Evolutionary conservation across 352 stramenopile genomes (phyloP), one percentile per base, ranked within the genome.

Genomic region (Phytopythium ostracodes): DNA sequence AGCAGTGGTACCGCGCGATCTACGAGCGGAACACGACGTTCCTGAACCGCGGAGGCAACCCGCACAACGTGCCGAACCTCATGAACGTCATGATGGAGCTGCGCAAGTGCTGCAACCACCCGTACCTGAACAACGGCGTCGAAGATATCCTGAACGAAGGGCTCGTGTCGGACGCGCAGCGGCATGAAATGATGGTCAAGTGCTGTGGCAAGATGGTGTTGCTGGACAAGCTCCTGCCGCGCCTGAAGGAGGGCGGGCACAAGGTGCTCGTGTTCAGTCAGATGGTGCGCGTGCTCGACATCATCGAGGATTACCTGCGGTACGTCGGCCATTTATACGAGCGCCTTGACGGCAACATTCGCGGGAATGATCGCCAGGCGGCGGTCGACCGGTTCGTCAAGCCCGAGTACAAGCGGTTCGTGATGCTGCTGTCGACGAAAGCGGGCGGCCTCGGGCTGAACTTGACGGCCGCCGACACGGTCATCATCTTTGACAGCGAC

Each of bases 201-300:
- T 96, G 92, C 62, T 99, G 95, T 44, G 98, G 98, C n/a, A 99
- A 99, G 76, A 96, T 99, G 70, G 96, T 99, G 60, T 67, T 99
- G 27, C 84, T 99, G 25, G 98, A 99, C 76, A 99, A 99, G 72
- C 75, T 99, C 15, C 76, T 99, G 15, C 96, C 97, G 17, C 90
- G 96, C 14, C 76, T 99, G 25, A 98, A 98, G 66, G 84, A 93
- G 54, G 96, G 98, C 57, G 96, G 97, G 4, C 97, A 99, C 72
- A 96, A 98, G 40, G 94, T 99, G 31, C 83, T 99, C 17, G 94
- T 99, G 24, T 99, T 99, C 72, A 99, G 91, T 55, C 98, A 99
- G 78, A 96, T 98, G 87, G 97, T 98, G 50, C 97, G 97, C 40
- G 99, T 99, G 72, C 77, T 99, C 52, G 96, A 99, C 72, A 98